Conservation (phyloP, 768 basidiomycete genomes). For the Mycena amicta region DNA sequence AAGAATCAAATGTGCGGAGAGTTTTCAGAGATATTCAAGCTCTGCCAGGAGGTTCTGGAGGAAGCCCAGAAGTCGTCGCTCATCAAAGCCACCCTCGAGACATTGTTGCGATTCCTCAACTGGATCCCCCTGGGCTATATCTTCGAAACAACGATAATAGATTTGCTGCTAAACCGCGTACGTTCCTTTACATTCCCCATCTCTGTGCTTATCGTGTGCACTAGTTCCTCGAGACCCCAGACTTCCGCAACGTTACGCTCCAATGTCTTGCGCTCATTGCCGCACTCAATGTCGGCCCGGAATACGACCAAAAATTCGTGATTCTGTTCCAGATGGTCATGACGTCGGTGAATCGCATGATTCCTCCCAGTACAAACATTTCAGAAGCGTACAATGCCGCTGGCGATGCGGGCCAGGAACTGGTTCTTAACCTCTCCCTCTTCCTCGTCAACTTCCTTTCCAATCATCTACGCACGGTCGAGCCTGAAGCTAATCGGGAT, state of each 20-base stretch:
- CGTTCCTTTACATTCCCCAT: conserved; percentile 40
- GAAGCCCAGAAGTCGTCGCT: conserved; percentile 95
- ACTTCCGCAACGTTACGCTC: conserved; percentile 95
- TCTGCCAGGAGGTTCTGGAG: conserved; percentile 94
- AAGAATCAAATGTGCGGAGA: conserved; percentile 55
- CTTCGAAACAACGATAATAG: conserved; percentile 97
- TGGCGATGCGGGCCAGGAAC: conserved; percentile 91
- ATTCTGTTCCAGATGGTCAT: conserved; percentile 98
- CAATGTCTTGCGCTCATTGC: conserved; percentile 98
- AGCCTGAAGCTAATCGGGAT: conserved; percentile 87
- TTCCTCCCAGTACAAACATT: conserved; percentile 93
- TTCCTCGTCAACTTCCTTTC: conserved; percentile 97
- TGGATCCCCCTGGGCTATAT: conserved; percentile 99
- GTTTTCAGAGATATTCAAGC: conserved; percentile 95
- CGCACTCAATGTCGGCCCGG: conserved; percentile 88
- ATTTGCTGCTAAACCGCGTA: conserved; percentile 88
- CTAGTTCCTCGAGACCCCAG: conserved; percentile 94
- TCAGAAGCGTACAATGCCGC: conserved; percentile 89
- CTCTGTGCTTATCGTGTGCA: conserved; percentile 5
- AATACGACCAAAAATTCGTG: conserved; percentile 98
- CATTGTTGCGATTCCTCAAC: conserved; percentile 92
- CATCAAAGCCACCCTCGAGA: conserved; percentile 94
- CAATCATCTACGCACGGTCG: conserved; percentile 90
- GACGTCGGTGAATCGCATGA: conserved; percentile 96
- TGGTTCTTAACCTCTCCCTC: conserved; percentile 95